Base-by-base conservation (phyloP, 1,139 yeast species). In the Candida sp. region DNA sequence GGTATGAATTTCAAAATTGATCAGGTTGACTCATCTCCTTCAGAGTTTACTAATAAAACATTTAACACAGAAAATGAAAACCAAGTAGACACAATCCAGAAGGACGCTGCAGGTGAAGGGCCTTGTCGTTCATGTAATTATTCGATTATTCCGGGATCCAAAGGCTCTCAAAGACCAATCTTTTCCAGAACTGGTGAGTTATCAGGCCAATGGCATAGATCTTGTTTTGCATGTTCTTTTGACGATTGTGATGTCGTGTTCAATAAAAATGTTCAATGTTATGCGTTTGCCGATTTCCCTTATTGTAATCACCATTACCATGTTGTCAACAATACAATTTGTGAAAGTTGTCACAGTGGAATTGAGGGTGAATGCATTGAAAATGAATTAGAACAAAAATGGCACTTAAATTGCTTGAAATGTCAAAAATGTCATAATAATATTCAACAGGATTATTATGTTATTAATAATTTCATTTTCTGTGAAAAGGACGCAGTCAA, bases 201-300 rank as follows among this genome's bases (percentile, higher is more conserved):
- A 36, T 78, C 91, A 1, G 99, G 99, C 0, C 95, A 90, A 63
- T 91, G 98, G 98, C 99, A 93, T 61, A 75, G 95, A 41, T 67
- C 73, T 12, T 93, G 99, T 61, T 91, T 93, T 68, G 67, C 71
- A 21, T 93, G 99, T 66, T 64, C 74, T 21, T 61, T 63, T 44
- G 53, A 53, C 1, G 59, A 68, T n/a, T 89, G 97, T 66, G 63
- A 64, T 5, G 57, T 75, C 1, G 64, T 61, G 36, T 86, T 86
- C 61, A 73, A 70, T 49, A 83, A 81, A 54, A 71, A 77, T 12
- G 78, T 80, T 12, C 87, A 84, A 44, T 89, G 96, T 58, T 91
- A 90, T 62, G 96, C 87, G 3, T 73, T 81, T 38, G 72, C 82
- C 38, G 96, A 93, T 61, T 60, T 70, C 47, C 97, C 98, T 11